Conservation (phyloP, 345 rosid genomes). For the Balakata baccata region DNA sequence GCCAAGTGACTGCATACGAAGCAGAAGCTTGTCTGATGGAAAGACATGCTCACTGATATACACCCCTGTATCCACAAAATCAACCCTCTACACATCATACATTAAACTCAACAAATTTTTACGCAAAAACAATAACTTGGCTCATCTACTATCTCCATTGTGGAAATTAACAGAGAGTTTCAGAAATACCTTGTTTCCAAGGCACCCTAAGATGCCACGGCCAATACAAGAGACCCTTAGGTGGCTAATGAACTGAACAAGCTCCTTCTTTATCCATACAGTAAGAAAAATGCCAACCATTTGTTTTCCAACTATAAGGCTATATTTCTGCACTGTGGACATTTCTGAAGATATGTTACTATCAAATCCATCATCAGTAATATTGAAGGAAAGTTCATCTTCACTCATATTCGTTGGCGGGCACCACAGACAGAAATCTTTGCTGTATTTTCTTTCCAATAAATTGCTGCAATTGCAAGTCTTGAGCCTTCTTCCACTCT, state of each 20-base stretch:
- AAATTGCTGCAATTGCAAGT: conserved; percentile 64
- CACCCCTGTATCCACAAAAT: conserved; percentile 63
- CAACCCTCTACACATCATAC: not conserved
- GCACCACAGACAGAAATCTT: conserved; percentile 69
- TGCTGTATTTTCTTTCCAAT: conserved; percentile 53
- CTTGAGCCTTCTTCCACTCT: conserved; percentile 66
- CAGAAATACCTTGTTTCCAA: conserved; percentile 78
- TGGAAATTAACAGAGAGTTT: too few species aligned
- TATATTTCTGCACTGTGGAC: conserved; percentile 45
- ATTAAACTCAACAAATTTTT: not conserved
- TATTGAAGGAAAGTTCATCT: conserved; percentile 58
- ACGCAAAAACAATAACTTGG: too few species aligned
- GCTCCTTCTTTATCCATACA: conserved; percentile 83
- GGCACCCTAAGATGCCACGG: conserved; percentile 89
- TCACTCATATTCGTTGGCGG: conserved; percentile 50
- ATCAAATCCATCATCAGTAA: conserved; percentile 54
- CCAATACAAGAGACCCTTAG: conserved; percentile 62
- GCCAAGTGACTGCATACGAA: conserved; percentile 92
- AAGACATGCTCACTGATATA: conserved; percentile 78
- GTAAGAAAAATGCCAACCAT: conserved; percentile 97
- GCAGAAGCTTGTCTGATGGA: conserved; percentile 83
- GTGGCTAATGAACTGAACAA: conserved; percentile 71
- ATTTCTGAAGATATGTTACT: conserved; percentile 34
- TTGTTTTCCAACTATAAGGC: conserved; percentile 80
- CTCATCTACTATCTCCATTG: too few species aligned